Base-by-base conservation (phyloP, 2,329 filamentous ascomycete species). In the Botrytis sinoallii region DNA sequence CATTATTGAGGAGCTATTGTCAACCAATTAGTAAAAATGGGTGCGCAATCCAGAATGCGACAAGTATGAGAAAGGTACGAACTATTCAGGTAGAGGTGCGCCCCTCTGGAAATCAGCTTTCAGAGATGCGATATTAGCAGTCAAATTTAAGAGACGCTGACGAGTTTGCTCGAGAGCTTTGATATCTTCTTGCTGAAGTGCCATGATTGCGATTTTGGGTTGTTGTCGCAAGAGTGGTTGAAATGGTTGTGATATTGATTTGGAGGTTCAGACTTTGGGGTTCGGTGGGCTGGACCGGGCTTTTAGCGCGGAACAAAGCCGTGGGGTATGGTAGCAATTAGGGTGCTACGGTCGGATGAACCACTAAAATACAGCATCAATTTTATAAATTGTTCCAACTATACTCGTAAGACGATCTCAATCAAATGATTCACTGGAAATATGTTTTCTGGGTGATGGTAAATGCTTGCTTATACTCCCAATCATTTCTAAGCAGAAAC, bases 141-240 rank as follows among this genome's bases (percentile, higher is more conserved):
- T 89, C 38, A 95, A 86, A 79, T 93, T 90, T 64, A 86, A 86
- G 35, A 94, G 86, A 42, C 91, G 88, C 79, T 90, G 88, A 59
- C 92, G 88, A 42, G 90, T 89, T 82, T 91, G 88, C 79, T 95
- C 92, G 40, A 95, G 86, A 59, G 88, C 86, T 82, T 91, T 92
- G 77, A 90, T 84, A 81, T 91, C 89, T 32, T 90, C 89, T 42
- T 76, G 76, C 16, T 70, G 75, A 16, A 81, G 76, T 44, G 77
- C 77, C 79, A 80, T 80, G 29, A 59, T 71, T 69, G n/a, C 14
- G 52, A 9, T 70, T 32, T 61, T 40, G 40, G 22, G 29, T 69
- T 42, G 35, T 48, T 61, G 42, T 46, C 55, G 40, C 66, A 69
- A 69, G 48, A 69, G 42, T 29, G 52, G 22, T 66, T 66, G 10